Percentiles rank a stretch among this genome's conserved stretches.
Conservation (phyloP, 345 rosid genomes). For the Eucalyptus cloeziana region DNA sequence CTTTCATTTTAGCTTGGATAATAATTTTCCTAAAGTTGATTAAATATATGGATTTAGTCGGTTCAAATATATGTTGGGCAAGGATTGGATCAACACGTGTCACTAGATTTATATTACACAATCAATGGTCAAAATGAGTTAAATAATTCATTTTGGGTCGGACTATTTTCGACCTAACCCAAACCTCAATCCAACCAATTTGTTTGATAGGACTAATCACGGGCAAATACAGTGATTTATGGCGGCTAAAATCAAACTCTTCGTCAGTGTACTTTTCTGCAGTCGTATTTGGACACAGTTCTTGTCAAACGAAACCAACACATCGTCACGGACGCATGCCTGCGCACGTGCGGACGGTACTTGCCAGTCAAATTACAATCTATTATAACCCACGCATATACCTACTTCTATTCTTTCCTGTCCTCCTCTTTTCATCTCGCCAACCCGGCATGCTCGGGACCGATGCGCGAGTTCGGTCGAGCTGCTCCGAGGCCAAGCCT, state of each 20-base stretch:
- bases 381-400: background rate
- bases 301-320: background rate
- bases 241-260: background rate
- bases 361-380: background rate
- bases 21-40: too few relatives aligned
- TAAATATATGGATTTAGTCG: too few relatives aligned
- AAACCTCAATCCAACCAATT: too few relatives aligned
- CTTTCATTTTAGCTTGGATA: too few relatives aligned
- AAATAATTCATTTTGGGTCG: too few relatives aligned
- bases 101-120: too few relatives aligned
- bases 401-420: background rate
- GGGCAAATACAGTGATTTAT: background rate
- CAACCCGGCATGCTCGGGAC: background rate
- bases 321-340: background rate
- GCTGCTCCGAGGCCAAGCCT: background rate
- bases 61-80: too few relatives aligned
- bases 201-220: too few relatives aligned
- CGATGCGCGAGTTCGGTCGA: background rate
- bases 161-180: too few relatives aligned
- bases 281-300: background rate
- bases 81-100: too few relatives aligned
- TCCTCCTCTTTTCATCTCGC: background rate
- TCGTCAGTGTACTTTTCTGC: background rate
- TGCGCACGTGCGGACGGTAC: background rate
- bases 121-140: too few relatives aligned